A percentile compares a stretch with the other conserved stretches of the same genome.
Evolutionary conservation across 2,329 filamentous ascomycete genomes (phyloP).

Genomic region (Aulographum hederae): DNA sequence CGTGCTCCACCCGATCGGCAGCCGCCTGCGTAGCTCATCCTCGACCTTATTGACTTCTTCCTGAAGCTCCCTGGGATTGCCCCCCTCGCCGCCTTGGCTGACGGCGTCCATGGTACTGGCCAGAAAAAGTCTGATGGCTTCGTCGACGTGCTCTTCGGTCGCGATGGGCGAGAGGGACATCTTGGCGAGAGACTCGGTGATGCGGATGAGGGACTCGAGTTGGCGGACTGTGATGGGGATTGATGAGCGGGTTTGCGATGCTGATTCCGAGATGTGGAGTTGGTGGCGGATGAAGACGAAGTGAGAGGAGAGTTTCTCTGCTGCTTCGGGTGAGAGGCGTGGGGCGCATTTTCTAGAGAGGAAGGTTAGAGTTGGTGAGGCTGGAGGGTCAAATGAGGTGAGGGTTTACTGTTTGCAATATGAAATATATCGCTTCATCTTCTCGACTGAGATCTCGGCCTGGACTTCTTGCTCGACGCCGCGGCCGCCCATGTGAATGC

Average conservation of each 20-base stretch:
- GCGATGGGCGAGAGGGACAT: slow-evolving; percentile 71
- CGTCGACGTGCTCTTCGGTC: slow-evolving; percentile 82
- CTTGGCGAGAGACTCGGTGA: slow-evolving; percentile 90
- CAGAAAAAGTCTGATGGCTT: slow-evolving; percentile 91
- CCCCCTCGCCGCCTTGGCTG: slow-evolving; percentile 68
- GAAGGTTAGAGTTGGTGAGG: slow-evolving; percentile 16
- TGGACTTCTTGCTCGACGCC: slow-evolving; percentile 67
- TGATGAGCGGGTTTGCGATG: slow-evolving; percentile 75
- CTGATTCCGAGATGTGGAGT: slow-evolving; percentile 77
- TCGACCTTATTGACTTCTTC: slow-evolving; percentile 79
- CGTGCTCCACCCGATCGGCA: slow-evolving; percentile 93
- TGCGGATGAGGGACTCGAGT: slow-evolving; percentile 90
- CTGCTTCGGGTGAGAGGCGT: slow-evolving; percentile 72
- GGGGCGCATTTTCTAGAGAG: slow-evolving; percentile 64
- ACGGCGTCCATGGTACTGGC: slow-evolving; percentile 97
- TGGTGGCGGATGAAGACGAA: slow-evolving; percentile 93
- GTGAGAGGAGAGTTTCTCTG: slow-evolving; percentile 90
- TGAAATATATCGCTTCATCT: slow-evolving; percentile 92
- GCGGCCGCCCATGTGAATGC: slow-evolving; percentile 83
- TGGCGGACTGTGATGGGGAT: slow-evolving; percentile 97
- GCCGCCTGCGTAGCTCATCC: slow-evolving; percentile 65
- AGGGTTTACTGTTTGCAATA: slow-evolving; percentile 81
- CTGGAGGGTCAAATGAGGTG: slow-evolving; percentile 3
- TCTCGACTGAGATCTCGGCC: slow-evolving; percentile 82
- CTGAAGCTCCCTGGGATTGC: slow-evolving; percentile 70